phyloP scores from a whole-genome alignment of 192 early-diverging fungal genomes.

The Phlyctochytrium bullatum region DNA sequence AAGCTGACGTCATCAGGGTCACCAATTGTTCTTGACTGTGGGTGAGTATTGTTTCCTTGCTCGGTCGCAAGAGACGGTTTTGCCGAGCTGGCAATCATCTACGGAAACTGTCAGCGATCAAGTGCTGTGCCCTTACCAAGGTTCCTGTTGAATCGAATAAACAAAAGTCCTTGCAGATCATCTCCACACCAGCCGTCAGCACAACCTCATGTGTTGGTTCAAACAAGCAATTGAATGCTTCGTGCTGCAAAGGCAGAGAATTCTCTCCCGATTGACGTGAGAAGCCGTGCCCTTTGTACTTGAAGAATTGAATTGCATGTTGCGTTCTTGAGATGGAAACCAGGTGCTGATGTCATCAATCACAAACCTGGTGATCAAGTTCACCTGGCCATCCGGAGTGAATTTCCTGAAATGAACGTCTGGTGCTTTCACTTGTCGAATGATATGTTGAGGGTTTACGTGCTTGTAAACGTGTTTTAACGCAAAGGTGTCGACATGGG shows the following conservation, averaged over 20 bases:
- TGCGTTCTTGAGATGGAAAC: background rate
- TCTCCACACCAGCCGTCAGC: conserved; percentile 35
- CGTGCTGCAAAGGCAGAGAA: no score
- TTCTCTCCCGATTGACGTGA: no score
- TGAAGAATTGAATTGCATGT: background rate
- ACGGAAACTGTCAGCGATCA: background rate
- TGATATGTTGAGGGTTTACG: no score
- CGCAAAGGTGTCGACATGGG: no score
- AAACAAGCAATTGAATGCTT: background rate
- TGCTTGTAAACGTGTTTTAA: no score
- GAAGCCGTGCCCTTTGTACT: background rate
- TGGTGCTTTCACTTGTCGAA: background rate
- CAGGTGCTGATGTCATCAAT: background rate
- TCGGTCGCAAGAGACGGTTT: conserved; percentile 12
- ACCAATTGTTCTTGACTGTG: conserved; percentile 47
- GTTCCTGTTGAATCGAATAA: conserved; percentile 34
- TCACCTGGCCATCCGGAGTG: background rate
- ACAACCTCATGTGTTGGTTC: conserved; percentile 28
- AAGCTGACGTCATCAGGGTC: conserved; percentile 65
- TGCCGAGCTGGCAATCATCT: conserved; percentile 60
- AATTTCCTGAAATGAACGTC: background rate
- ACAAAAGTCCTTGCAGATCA: conserved; percentile 63
- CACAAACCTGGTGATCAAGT: no score
- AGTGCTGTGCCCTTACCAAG: background rate
- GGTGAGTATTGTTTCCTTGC: conserved; percentile 29